Evolutionary conservation across 176 grass and related monocot species (phyloP).

Genomic region (Cymbopogon citratus): DNA sequence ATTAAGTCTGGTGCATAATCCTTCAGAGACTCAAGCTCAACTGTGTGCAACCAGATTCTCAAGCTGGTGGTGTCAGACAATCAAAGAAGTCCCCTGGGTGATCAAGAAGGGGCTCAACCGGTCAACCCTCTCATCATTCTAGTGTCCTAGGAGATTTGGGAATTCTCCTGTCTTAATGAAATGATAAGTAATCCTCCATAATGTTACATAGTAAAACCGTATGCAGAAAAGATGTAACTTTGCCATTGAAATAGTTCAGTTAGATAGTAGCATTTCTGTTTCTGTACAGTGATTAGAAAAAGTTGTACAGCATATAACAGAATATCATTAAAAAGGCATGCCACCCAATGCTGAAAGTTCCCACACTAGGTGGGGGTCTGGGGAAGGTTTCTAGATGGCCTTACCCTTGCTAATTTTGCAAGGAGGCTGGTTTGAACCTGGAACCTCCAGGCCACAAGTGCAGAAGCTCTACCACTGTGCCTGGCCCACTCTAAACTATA

Average conservation of each 20-base stretch:
- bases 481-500: background rate
- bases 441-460: background rate
- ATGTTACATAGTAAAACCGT: background rate
- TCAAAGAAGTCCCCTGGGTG: no score
- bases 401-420: background rate
- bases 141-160: no score
- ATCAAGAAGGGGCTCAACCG: no score
- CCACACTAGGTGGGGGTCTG: background rate
- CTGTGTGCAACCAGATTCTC: no score
- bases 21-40: no score
- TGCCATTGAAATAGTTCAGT: background rate
- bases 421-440: background rate
- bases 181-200: no score
- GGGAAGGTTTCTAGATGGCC: background rate
- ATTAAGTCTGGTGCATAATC: no score
- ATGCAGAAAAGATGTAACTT: background rate
- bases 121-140: no score
- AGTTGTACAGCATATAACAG: slow-evolving; percentile 10
- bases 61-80: no score
- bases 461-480: background rate
- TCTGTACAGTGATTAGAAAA: background rate
- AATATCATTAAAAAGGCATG: background rate
- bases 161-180: no score
- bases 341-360: background rate
- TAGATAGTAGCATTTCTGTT: background rate